Conservation (phyloP, 192 early-diverging fungal genomes). For the Spizellomyces sp. region DNA sequence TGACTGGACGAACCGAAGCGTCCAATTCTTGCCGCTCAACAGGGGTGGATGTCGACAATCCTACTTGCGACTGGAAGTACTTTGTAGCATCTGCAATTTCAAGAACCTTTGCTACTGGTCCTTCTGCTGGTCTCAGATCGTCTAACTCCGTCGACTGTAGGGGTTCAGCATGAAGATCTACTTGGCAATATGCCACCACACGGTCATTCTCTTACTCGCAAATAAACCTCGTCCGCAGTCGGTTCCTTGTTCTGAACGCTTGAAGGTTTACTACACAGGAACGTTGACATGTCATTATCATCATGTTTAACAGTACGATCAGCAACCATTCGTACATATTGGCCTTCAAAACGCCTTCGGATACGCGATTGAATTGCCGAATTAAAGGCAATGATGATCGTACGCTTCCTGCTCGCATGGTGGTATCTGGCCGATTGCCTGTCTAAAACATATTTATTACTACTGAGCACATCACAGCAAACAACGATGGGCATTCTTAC, state of each 20-base stretch:
- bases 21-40: too few species aligned
- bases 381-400: conserved; percentile 76
- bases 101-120: conserved; percentile 55
- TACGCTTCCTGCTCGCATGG: conserved; percentile 71
- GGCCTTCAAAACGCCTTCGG: conserved; percentile 72
- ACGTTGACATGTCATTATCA: too few species aligned
- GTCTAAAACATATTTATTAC: conserved; percentile 37
- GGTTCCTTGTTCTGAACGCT: conserved; percentile 29
- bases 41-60: not conserved
- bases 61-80: conserved; percentile 23
- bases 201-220: not conserved
- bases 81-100: conserved; percentile 72
- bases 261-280: conserved; percentile 17
- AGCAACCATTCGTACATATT: not conserved
- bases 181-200: too few species aligned
- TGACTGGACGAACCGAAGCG: too few species aligned
- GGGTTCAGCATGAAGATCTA: too few species aligned
- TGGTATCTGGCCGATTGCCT: conserved; percentile 78
- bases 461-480: conserved; percentile 23
- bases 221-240: conserved; percentile 11
- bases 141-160: conserved; percentile 62
- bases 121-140: conserved; percentile 63
- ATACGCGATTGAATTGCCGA: conserved; percentile 86
- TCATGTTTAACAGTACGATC: conserved; percentile 40
- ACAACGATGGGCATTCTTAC: conserved; percentile 39